Evolutionary conservation across 2,329 filamentous ascomycete species (phyloP).

Genomic region (Waltergamsia citrina): DNA sequence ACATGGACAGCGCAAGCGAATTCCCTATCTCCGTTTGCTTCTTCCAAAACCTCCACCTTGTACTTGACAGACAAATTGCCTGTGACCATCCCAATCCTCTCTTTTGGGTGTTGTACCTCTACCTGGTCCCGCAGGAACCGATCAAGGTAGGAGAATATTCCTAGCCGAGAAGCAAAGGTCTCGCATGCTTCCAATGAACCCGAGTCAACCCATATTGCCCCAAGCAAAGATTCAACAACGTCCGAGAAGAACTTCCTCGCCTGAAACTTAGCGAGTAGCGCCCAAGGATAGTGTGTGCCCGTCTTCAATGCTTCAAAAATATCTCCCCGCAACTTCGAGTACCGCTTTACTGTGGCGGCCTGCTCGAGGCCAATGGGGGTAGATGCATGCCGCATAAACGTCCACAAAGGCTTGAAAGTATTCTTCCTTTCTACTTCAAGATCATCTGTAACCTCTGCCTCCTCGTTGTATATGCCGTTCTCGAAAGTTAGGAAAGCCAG

Average conservation of each 20-base stretch:
- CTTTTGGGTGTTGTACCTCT: conserved; percentile 55
- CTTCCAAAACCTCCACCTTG: conserved; percentile 17
- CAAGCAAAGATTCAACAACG: conserved; percentile 70
- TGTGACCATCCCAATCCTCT: conserved; percentile 54
- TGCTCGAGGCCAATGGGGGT: conserved; percentile 37
- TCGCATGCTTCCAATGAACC: conserved; percentile 52
- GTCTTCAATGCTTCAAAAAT: conserved; percentile 41
- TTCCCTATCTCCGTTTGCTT: conserved; percentile 11
- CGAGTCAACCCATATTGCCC: conserved; percentile 76
- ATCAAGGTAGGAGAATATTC: conserved; percentile 54
- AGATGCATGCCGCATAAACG: conserved; percentile 55
- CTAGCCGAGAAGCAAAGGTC: conserved; percentile 50
- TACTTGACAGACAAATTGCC: conserved; percentile 45
- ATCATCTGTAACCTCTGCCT: conserved; percentile 9
- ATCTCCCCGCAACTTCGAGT: conserved; percentile 33
- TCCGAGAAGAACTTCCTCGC: conserved; percentile 76
- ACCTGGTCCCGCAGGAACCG: conserved; percentile 51
- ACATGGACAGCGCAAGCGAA: conserved; percentile 40
- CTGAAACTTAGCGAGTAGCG: conserved; percentile 52
- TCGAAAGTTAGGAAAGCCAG: conserved; percentile 67
- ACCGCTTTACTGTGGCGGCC: conserved; percentile 29
- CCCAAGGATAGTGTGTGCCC: conserved; percentile 64
- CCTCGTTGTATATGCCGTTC: conserved; percentile 11
- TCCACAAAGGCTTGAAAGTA: conserved; percentile 45
- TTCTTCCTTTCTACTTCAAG: conserved; percentile 10